Evolutionary conservation across 2,329 filamentous ascomycete genomes (phyloP).

Genomic region (Ceratocystis albifundus): DNA sequence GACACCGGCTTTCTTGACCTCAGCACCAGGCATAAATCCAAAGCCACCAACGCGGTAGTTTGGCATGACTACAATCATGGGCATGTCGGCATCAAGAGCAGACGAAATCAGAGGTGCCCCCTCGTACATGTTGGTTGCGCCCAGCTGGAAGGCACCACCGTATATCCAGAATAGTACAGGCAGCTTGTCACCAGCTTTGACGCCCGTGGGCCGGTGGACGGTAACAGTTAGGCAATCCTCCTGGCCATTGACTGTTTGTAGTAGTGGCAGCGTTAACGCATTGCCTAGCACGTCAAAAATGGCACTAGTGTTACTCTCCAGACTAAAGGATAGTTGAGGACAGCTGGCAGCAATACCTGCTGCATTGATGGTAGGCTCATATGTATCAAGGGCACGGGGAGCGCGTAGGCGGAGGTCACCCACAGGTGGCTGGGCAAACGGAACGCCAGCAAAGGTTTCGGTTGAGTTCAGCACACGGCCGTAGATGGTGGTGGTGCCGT

Average conservation of each 20-base stretch:
- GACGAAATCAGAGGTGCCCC: slow-evolving; percentile 30
- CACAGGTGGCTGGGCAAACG: slow-evolving; percentile 50
- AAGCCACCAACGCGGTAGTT: slow-evolving; percentile 55
- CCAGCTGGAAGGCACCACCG: slow-evolving; percentile 39
- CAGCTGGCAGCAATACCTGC: slow-evolving; percentile 41
- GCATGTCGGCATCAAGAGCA: slow-evolving; percentile 37
- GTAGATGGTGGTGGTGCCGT: slow-evolving; percentile 23
- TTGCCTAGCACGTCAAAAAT: slow-evolving; percentile 32
- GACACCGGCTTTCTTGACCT: slow-evolving; percentile 44
- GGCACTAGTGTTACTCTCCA: slow-evolving; percentile 28
- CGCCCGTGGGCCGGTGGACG: slow-evolving; percentile 37
- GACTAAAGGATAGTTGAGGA: slow-evolving; percentile 47
- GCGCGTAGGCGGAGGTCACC: slow-evolving; percentile 48
- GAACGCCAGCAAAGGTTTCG: slow-evolving; percentile 52
- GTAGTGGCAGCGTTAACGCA: slow-evolving; percentile 35
- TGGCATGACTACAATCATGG: slow-evolving; percentile 51
- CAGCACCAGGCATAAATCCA: slow-evolving; percentile 48
- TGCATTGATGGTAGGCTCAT: slow-evolving; percentile 43
- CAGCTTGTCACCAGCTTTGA: slow-evolving; percentile 34
- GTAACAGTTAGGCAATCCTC: slow-evolving; percentile 44
- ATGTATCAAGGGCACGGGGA: slow-evolving; percentile 40
- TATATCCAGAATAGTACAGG: slow-evolving; percentile 49
- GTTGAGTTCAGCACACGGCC: slow-evolving; percentile 30
- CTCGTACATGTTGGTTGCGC: slow-evolving; percentile 32
- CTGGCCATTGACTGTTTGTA: slow-evolving; percentile 34